Percentiles rank a stretch among this genome's conserved stretches.
Evolutionary conservation across 2,329 filamentous ascomycete species (phyloP).

Genomic region (Colletotrichum eremochloae): DNA sequence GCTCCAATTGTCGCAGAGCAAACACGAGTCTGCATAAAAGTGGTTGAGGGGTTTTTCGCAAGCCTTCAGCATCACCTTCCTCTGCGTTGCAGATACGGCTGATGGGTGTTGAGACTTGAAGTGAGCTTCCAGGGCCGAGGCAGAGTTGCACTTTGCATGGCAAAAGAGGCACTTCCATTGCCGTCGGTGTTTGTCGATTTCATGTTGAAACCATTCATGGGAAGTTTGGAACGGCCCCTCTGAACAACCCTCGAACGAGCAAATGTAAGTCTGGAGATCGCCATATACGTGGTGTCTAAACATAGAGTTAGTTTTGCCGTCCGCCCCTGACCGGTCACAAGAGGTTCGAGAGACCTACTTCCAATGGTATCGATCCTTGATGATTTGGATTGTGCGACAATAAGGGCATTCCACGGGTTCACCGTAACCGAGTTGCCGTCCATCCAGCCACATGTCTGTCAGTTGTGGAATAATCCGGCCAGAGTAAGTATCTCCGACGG

Average conservation of each 20-base stretch:
- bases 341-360: not conserved
- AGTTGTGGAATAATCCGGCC: conserved; percentile 6
- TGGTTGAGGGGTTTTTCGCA: not conserved
- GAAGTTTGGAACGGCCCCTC: conserved; percentile 1
- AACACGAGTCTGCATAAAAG: conserved; percentile 7
- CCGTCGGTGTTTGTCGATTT: conserved; percentile 9
- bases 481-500: not conserved
- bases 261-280: conserved; percentile 21
- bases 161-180: conserved; percentile 15
- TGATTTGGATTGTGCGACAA: conserved; percentile 18
- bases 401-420: conserved; percentile 27
- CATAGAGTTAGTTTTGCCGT: not conserved
- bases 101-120: conserved; percentile 5
- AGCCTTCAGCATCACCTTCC: conserved; percentile 14
- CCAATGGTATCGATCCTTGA: conserved; percentile 12
- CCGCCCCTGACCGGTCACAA: too few relatives aligned
- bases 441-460: conserved; percentile 12
- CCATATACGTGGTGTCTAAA: conserved; percentile 22
- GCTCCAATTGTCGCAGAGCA: conserved; percentile 17
- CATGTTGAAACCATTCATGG: conserved; percentile 31
- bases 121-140: not conserved
- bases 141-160: not conserved
- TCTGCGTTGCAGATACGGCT: not conserved
- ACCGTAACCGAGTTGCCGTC: not conserved
- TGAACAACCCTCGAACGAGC: conserved; percentile 17